Evolutionary conservation across 495 filamentous ascomycete species (phyloP), one percentile per base, ranked within the genome.

Genomic region (Oleoguttula mirabilis): DNA sequence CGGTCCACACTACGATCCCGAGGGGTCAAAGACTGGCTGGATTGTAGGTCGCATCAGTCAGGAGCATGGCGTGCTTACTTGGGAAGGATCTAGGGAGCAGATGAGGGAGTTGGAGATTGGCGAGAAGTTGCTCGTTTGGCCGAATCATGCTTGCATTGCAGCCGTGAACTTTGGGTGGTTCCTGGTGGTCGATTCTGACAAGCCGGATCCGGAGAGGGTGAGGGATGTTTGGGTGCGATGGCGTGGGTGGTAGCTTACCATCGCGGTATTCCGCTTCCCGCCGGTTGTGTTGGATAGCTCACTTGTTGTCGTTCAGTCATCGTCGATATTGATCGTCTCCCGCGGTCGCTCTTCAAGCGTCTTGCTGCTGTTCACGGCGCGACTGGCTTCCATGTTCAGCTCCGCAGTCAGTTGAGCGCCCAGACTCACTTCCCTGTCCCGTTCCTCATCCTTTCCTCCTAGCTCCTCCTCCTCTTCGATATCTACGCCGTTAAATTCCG

Each of bases 141-240:
- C 86, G 0, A 92, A 92, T 53, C 87, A 94, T 61, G 73, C 82
- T 28, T 93, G 87, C 54, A 79, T 90, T 38, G 74, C 83, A 3
- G 79, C 81, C 0, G 77, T 76, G 0, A 73, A 74, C 2, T 80
- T 76, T 57, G 77, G 73, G 5, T 88, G 72, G 64, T 93, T 87
- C 59, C 61, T 86, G 23, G 64, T 93, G 19, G 75, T 92, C 3
- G 82, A 92, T 60, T 76, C 72, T 20, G 39, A 55, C 11, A 62
- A 69, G 27, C 59, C 55, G 8, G 62, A 66, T 46, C 63, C 70
- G 38, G 69, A 78, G 27, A 39, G 49, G 11, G 43, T 66, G 22
- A 19, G 33, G 12, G 63, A 66, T 45, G 54, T 65, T 10, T 66
- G 63, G 63, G 49, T 63, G 1, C 35, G 63, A 32, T 61, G 62